Evolutionary conservation across 2,329 filamentous ascomycete genomes (phyloP), one percentile per base, ranked within the genome.

Genomic region (Fusarium haematococcum): DNA sequence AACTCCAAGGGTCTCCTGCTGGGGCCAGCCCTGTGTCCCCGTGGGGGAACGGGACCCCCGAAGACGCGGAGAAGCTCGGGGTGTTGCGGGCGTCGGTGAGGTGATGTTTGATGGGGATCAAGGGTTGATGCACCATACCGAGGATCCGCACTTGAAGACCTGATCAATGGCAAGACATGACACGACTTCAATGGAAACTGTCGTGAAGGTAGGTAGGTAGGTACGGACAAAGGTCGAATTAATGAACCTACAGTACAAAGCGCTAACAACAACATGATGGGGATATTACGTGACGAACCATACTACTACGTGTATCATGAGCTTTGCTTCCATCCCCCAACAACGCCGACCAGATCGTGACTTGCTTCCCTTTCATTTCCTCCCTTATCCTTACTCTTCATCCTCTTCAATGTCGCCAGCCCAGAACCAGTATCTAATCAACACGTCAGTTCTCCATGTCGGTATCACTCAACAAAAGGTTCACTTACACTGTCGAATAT

Each of bases 401-500:
- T 50, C 65, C 30, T 71, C 67, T 48, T 70, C 33, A 39, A 75
- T 67, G 37, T 68, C 72, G 30, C 69, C 75, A 57, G 73, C 77
- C 74, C 77, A 79, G 68, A 79, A 79, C 77, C 77, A 79, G 63
- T 79, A 79, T 69, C 77, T 79, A 18, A 54, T 59, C 37, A n/a
- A 30, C 52, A 35, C 41, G 70, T 79, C 60, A 79, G 73, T 63
- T 45, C 61, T 39, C 14, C 18, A n/a, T 32, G 27, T 30, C 23
- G 13, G 45, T 23, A 41, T 18, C 9, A 18, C 27, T 18, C 37
- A 25, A 11, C 43, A 35, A 6, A 30, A 16, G n/a, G 9, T 52
- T 16, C 27, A 92, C 92, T 89, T 94, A 98, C 88, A 95, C 90
- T 48, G 95, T 91, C 35, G 94, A 88, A 84, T 98, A 98, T 79